phyloP scores from a whole-genome alignment of 805 yeast genomes.

The Nakazawaea peltata region DNA sequence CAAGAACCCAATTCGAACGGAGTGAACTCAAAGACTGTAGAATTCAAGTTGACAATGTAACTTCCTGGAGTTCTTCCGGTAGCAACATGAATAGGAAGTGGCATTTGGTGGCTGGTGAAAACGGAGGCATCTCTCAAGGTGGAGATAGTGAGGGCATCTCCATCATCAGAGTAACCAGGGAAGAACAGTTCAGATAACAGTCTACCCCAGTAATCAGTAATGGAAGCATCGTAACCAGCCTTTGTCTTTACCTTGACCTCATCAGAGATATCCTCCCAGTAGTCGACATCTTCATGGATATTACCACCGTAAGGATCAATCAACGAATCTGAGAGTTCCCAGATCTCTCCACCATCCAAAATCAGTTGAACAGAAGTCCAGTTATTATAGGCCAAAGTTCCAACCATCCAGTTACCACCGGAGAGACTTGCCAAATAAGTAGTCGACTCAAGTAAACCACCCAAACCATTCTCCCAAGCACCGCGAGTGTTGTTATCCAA shows the following conservation, averaged over 20 bases:
- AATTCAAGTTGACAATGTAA: conserved; percentile 23
- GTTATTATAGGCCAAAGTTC: conserved; percentile 34
- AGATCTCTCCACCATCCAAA: conserved; percentile 18
- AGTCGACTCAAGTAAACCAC: conserved; percentile 46
- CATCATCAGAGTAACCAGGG: conserved; percentile 21
- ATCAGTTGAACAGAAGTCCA: conserved; percentile 24
- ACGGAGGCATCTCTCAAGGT: conserved; percentile 27
- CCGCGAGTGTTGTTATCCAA: conserved; percentile 38
- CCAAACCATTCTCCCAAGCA: conserved; percentile 25
- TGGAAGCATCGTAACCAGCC: conserved; percentile 47
- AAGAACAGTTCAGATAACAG: conserved; percentile 44
- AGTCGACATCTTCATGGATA: conserved; percentile 26
- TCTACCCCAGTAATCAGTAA: conserved; percentile 64
- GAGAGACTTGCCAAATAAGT: conserved; percentile 58
- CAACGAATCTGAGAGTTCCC: conserved; percentile 41
- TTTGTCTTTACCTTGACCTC: conserved; percentile 44
- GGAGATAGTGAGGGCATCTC: conserved; percentile 30
- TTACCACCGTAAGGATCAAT: conserved; percentile 21
- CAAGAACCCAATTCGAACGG: conserved; percentile 68
- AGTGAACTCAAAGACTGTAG: conserved; percentile 49
- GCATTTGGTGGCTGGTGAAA: conserved; percentile 32
- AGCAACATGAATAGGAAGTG: conserved; percentile 42
- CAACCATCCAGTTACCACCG: conserved; percentile 68
- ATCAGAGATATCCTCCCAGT: conserved; percentile 43
- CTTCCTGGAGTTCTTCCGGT: conserved; percentile 29